These are phyloP conservation scores for Roridomyces roridus DNA, from an alignment of 768 basidiomycete genomes.

Conservation along the genomic window DNA sequence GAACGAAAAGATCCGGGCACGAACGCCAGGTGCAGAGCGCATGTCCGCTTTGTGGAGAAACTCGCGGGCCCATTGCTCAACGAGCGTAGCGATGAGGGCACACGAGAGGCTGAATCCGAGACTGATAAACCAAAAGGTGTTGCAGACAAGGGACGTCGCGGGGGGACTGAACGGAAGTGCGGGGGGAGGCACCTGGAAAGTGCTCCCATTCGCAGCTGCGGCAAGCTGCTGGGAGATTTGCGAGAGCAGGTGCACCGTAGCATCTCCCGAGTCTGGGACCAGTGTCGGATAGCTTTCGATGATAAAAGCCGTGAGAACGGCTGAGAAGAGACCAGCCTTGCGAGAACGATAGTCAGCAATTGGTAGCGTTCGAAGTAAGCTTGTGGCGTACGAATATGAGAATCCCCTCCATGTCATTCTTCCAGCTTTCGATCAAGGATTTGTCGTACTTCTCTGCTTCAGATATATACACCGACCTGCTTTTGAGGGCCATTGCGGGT, in stretches of 20 bases:
- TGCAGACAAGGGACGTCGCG: not conserved
- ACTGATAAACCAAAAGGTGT: no score
- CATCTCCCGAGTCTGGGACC: not conserved
- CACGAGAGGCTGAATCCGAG: conserved; percentile 2
- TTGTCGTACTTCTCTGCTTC: not conserved
- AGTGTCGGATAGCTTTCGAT: conserved; percentile 10
- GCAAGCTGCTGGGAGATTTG: conserved; percentile 1
- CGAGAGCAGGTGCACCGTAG: not conserved
- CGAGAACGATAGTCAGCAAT: no score
- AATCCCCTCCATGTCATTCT: not conserved
- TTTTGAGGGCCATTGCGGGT: no score
- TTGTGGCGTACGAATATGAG: no score
- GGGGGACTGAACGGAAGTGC: not conserved
- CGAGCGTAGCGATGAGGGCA: conserved; percentile 4
- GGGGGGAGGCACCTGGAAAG: not conserved
- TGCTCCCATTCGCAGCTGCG: not conserved
- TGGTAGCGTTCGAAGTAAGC: no score
- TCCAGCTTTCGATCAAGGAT: no score
- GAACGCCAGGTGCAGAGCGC: not conserved
- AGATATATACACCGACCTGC: not conserved
- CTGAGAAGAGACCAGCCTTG: conserved; percentile 14
- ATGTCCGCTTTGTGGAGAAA: conserved; percentile 2
- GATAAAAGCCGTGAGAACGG: not conserved
- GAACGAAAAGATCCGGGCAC: not conserved
- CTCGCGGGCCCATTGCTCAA: conserved; percentile 11